Conservation (phyloP, 140 eudicot genomes). For the Ambrosia hybrid region DNA sequence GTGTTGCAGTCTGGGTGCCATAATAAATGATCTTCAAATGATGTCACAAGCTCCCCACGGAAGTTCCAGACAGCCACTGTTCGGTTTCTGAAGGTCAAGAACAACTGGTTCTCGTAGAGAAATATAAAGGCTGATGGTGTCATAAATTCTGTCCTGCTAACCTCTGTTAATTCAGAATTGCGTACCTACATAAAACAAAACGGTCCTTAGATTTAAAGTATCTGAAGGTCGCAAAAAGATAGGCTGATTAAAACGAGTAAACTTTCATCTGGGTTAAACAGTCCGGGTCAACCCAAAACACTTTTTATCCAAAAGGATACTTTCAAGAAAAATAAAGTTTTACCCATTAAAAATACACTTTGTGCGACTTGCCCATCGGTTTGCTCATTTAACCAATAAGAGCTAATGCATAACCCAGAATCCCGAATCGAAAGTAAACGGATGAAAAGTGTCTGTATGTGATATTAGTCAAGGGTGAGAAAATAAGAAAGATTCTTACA, state of each 20-base stretch:
- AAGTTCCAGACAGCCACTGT: conserved; percentile 98
- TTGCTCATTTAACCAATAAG: neutral
- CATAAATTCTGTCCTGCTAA: conserved; percentile 88
- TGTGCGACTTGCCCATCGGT: neutral
- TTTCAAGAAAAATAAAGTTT: neutral
- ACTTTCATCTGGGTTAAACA: neutral
- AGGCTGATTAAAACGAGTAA: neutral
- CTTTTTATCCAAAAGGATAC: neutral
- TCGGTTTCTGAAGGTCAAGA: conserved; percentile 85
- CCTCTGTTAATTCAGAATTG: conserved; percentile 77
- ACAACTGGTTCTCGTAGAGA: conserved; percentile 84
- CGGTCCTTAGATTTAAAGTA: conserved; percentile 7
- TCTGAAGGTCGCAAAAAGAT: neutral
- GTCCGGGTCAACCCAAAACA: neutral
- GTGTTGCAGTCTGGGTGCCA: conserved; percentile 99
- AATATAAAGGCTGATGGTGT: conserved; percentile 98
- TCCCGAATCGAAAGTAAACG: neutral
- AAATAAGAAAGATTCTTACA: conserved; percentile 42
- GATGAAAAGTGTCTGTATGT: neutral
- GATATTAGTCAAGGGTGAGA: neutral
- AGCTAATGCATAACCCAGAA: neutral
- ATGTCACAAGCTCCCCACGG: conserved; percentile 94
- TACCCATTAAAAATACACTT: neutral
- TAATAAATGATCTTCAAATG: conserved; percentile 91
- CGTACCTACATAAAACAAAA: conserved; percentile 57